Evolutionary conservation across 202 grass and related monocot species (phyloP).

Genomic region (Carex arenaria): DNA sequence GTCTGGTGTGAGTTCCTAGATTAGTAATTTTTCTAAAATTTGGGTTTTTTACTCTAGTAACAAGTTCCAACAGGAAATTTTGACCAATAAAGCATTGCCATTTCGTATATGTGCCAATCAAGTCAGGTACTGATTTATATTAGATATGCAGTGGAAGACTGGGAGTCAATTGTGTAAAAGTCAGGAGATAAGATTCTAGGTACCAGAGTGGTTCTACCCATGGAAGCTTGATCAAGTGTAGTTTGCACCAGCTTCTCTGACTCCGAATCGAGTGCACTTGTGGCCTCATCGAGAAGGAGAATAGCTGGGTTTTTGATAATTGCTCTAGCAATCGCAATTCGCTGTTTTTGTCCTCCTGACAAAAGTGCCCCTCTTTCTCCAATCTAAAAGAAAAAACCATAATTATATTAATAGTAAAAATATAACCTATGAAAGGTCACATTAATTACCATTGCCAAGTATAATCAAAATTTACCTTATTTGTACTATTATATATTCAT

Average conservation of each 20-base stretch:
- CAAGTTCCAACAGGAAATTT: not conserved
- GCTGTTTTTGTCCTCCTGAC: conserved; percentile 94
- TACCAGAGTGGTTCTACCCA: conserved; percentile 99
- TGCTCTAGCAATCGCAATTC: conserved; percentile 91
- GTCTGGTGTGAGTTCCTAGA: not conserved
- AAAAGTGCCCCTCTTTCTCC: conserved; percentile 84
- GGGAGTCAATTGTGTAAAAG: not conserved
- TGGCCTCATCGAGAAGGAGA: conserved; percentile 97
- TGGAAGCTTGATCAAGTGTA: conserved; percentile 97
- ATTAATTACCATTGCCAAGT: not conserved
- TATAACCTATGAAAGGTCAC: not conserved
- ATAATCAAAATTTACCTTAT: not conserved
- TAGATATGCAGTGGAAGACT: not conserved
- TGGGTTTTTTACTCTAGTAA: not conserved
- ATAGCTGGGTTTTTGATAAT: conserved; percentile 89
- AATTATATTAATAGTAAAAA: not conserved
- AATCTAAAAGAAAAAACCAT: conserved; percentile 47
- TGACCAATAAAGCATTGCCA: not conserved
- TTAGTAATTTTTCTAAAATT: too few relatives aligned
- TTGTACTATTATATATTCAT: not conserved
- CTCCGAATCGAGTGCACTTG: conserved; percentile 94
- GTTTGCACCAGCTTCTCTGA: conserved; percentile 94
- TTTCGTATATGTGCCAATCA: not conserved
- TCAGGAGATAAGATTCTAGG: not conserved
- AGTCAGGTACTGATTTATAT: not conserved